Conservation (phyloP, 2,329 filamentous ascomycete species). For the Alternaria rosae region DNA sequence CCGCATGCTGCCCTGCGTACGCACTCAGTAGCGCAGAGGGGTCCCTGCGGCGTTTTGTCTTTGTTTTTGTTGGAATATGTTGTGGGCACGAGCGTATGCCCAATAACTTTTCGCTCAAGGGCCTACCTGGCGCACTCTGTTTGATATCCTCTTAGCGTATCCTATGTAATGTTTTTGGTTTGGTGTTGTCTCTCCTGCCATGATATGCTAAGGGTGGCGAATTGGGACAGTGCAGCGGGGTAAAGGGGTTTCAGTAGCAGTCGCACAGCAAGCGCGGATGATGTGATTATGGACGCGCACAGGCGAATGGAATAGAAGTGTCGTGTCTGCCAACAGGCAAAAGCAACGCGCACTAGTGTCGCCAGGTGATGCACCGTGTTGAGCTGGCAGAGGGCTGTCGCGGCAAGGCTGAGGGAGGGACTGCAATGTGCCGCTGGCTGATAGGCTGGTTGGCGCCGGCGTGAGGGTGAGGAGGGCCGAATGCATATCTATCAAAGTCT, state of each 20-base stretch:
- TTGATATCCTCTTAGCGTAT: neutral
- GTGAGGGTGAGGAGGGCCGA: constrained; percentile 15
- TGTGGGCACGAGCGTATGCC: neutral
- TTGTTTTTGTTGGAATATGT: neutral
- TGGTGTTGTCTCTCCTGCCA: neutral
- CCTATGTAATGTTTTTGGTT: neutral
- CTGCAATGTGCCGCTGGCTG: constrained; percentile 25
- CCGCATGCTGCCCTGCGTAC: constrained; percentile 7
- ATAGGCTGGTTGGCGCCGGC: constrained; percentile 20
- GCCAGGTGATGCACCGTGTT: constrained; percentile 9
- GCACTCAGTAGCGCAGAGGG: constrained; percentile 3
- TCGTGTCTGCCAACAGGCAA: constrained; percentile 1
- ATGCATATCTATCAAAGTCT: constrained; percentile 9
- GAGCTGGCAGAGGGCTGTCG: constrained; percentile 12
- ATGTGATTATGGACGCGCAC: constrained; percentile 1
- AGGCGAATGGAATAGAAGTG: neutral
- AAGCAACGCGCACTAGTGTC: constrained; percentile 1
- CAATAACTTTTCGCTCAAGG: neutral
- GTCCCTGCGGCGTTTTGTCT: neutral
- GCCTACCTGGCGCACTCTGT: neutral
- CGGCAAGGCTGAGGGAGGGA: constrained; percentile 14
- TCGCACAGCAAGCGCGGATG: neutral
- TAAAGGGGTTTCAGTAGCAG: constrained; percentile 1
- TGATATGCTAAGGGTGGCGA: neutral
- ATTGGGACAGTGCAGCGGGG: constrained; percentile 3